These are phyloP conservation scores for Lepiota brunneoincarnata DNA, from an alignment of 768 basidiomycete genomes.

Conservation along the genomic window DNA sequence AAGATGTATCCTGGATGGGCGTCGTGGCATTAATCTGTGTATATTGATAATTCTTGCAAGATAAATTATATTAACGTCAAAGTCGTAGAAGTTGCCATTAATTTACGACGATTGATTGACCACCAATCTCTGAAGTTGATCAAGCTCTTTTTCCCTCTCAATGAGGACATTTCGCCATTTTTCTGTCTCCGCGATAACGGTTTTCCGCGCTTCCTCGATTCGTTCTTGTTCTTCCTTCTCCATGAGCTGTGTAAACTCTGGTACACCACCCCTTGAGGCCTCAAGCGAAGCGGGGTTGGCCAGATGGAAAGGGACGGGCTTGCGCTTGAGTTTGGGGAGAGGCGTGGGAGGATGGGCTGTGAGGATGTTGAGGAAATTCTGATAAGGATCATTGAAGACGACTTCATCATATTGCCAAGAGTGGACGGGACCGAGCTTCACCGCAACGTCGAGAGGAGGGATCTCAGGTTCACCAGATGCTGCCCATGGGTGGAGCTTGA, in stretches of 20 bases:
- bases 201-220: constrained; percentile 72
- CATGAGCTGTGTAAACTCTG: constrained; percentile 85
- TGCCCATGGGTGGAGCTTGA: constrained; percentile 93
- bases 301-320: constrained; percentile 70
- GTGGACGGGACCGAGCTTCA: constrained; percentile 77
- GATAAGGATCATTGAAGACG: constrained; percentile 92
- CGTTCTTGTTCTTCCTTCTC: constrained; percentile 83
- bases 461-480: constrained; percentile 60
- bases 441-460: constrained; percentile 63
- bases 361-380: constrained; percentile 79
- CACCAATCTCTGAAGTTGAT: constrained; percentile 61
- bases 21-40: constrained; percentile 57
- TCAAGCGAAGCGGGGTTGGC: constrained; percentile 63
- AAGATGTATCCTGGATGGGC: constrained; percentile 94
- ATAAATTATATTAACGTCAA: not conserved
- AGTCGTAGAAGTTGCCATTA: not conserved
- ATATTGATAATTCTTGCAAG: not conserved
- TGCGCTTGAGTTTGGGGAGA: constrained; percentile 60
- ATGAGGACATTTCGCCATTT: constrained; percentile 63
- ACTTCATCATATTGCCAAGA: constrained; percentile 99
- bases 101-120: constrained; percentile 16
- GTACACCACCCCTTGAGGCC: constrained; percentile 63
- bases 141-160: constrained; percentile 82
- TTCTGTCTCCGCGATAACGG: constrained; percentile 74
- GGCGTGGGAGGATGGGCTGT: constrained; percentile 82